Percentiles rank a stretch among this genome's conserved stretches.
Evolutionary conservation across 2,329 filamentous ascomycete genomes (phyloP).

Genomic region (Fusarium heterosporum): DNA sequence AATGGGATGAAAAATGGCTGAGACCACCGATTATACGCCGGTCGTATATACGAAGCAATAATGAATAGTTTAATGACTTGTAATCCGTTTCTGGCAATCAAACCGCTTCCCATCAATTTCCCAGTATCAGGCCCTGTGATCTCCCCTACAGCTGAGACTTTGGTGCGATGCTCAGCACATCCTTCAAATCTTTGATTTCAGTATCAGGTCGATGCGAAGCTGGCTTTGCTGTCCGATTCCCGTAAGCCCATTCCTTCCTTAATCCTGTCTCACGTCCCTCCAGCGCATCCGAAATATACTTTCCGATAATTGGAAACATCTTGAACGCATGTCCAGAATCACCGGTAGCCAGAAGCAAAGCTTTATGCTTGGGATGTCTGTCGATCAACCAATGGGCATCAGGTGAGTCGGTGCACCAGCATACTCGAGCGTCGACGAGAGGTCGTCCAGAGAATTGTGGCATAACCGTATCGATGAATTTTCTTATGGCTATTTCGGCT

Average conservation of each 20-base stretch:
- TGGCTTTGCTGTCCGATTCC: not conserved
- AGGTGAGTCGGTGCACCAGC: constrained; percentile 12
- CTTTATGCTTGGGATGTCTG: not conserved
- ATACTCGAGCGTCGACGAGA: not conserved
- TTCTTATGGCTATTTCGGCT: not conserved
- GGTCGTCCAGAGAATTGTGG: constrained; percentile 2
- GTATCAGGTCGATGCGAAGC: constrained; percentile 12
- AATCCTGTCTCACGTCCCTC: not conserved
- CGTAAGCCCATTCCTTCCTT: constrained; percentile 14
- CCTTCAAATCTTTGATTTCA: constrained; percentile 4
- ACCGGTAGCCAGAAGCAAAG: constrained; percentile 1
- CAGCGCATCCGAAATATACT: constrained; percentile 3
- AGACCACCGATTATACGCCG: not conserved
- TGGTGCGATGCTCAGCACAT: not conserved
- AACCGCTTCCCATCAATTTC: not conserved
- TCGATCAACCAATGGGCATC: constrained; percentile 19
- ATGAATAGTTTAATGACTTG: not conserved
- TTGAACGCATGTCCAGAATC: constrained; percentile 16
- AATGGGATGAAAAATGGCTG: not conserved
- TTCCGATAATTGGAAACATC: constrained; percentile 1
- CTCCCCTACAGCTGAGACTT: not conserved
- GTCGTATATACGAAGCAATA: not conserved
- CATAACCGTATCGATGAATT: constrained; percentile 5
- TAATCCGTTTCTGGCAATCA: accelerated
- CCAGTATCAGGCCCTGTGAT: not conserved